A percentile compares a stretch with the other conserved stretches of the same genome.
Conservation (phyloP, 371 early-diverging fungal species). For the Lichtheimia hyalospora region DNA sequence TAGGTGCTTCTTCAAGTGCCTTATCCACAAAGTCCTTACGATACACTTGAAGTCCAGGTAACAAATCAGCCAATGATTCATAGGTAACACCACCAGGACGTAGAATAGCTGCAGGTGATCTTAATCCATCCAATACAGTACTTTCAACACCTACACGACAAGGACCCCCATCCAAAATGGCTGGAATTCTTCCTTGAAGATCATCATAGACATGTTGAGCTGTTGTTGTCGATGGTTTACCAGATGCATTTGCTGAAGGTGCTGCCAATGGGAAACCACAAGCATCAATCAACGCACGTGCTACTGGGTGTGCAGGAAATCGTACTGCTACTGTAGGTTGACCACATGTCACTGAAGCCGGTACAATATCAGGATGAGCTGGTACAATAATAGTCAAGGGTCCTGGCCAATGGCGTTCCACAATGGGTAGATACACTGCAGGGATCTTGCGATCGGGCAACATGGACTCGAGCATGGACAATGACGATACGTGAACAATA, state of each 20-base stretch:
- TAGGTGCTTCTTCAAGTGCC: constrained; percentile 75
- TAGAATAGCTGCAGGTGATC: constrained; percentile 79
- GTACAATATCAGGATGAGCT: constrained; percentile 58
- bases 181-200: constrained; percentile 78
- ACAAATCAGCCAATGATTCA: constrained; percentile 61
- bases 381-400: constrained; percentile 96
- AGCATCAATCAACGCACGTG: constrained; percentile 85
- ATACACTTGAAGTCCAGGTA: constrained; percentile 73
- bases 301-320: constrained; percentile 92
- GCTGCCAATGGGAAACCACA: constrained; percentile 96
- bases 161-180: constrained; percentile 93
- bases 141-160: constrained; percentile 96
- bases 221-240: constrained; percentile 94
- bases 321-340: constrained; percentile 93
- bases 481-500: constrained; percentile 95
- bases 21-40: constrained; percentile 74
- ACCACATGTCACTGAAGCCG: constrained; percentile 82
- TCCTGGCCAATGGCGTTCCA: constrained; percentile 95
- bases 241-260: constrained; percentile 99
- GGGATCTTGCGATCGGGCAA: constrained; percentile 66
- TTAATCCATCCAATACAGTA: constrained; percentile 90
- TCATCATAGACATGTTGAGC: constrained; percentile 93
- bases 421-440: constrained; percentile 59
- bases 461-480: constrained; percentile 83
- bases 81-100: constrained; percentile 98